These are phyloP conservation scores for Scheffersomyces stambukii DNA, from an alignment of 1,139 yeast genomes.

Conservation along the genomic window DNA sequence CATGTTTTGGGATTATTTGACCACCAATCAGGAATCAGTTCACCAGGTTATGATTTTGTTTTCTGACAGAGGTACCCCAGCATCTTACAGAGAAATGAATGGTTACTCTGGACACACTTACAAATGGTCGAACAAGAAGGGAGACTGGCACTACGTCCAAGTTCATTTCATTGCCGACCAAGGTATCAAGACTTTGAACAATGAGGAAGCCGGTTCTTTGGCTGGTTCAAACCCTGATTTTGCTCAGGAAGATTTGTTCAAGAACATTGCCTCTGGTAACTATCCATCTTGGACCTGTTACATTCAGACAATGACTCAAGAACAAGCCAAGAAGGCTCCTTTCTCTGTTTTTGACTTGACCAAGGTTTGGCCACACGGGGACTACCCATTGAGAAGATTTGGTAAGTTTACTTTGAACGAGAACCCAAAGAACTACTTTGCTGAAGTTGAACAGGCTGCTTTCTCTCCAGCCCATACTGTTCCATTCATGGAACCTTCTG, in stretches of 20 bases:
- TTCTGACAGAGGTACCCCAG: conserved; percentile 69
- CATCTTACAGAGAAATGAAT: conserved; percentile 60
- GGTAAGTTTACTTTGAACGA: conserved; percentile 67
- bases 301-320: conserved; percentile 65
- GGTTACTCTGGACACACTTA: conserved; percentile 74
- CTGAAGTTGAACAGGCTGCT: conserved; percentile 80
- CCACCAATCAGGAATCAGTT: conserved; percentile 56
- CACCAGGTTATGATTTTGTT: conserved; percentile 63
- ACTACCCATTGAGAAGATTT: conserved; percentile 70
- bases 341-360: conserved; percentile 70
- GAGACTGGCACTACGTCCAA: conserved; percentile 65
- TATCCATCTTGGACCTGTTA: conserved; percentile 62
- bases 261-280: conserved; percentile 57
- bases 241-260: conserved; percentile 61
- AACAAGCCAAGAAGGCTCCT: conserved; percentile 55
- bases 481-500: conserved; percentile 80
- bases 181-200: conserved; percentile 52
- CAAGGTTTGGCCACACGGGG: conserved; percentile 77
- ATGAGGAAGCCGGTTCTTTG: conserved; percentile 54
- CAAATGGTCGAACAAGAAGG: conserved; percentile 63
- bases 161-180: conserved; percentile 59
- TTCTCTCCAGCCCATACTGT: conserved; percentile 82
- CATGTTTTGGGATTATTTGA: conserved; percentile 69
- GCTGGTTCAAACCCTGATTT: conserved; percentile 64
- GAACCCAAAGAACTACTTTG: conserved; percentile 75